Conservation (phyloP, 78 protist species). For the Anaeramoeba flamelloides region DNA sequence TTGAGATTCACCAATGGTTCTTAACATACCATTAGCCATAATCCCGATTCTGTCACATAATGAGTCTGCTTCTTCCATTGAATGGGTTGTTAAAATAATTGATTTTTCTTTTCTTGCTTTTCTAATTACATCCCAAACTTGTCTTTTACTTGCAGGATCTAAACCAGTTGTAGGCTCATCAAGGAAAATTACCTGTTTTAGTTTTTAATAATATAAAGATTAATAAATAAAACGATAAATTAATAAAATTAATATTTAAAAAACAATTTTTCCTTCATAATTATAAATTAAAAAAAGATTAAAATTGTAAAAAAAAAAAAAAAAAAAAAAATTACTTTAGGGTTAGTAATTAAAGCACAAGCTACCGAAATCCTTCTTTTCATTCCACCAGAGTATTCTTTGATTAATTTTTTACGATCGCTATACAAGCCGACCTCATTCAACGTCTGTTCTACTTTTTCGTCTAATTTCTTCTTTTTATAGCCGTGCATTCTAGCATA, state of each 20-base stretch:
- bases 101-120: background rate
- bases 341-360: background rate
- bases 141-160: background rate
- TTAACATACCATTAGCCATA: background rate
- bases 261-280: too few species aligned
- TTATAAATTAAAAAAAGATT: too few species aligned
- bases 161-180: background rate
- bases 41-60: background rate
- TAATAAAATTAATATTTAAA: too few species aligned
- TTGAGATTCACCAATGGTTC: background rate
- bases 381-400: constrained; percentile 2
- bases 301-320: too few species aligned
- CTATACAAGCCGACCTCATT: too few species aligned
- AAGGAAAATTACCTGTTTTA: too few species aligned
- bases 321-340: background rate
- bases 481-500: background rate
- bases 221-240: too few species aligned
- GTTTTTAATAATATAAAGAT: too few species aligned
- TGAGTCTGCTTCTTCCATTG: background rate
- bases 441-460: background rate
- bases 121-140: constrained; percentile 1
- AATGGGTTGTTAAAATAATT: background rate
- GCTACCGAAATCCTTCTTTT: background rate
- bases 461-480: background rate
- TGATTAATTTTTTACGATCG: background rate